A percentile compares a stretch with the other conserved stretches of the same genome.
These are phyloP conservation scores for Torulaspora franciscae DNA, from an alignment of 805 yeast species.

Conservation along the genomic window DNA sequence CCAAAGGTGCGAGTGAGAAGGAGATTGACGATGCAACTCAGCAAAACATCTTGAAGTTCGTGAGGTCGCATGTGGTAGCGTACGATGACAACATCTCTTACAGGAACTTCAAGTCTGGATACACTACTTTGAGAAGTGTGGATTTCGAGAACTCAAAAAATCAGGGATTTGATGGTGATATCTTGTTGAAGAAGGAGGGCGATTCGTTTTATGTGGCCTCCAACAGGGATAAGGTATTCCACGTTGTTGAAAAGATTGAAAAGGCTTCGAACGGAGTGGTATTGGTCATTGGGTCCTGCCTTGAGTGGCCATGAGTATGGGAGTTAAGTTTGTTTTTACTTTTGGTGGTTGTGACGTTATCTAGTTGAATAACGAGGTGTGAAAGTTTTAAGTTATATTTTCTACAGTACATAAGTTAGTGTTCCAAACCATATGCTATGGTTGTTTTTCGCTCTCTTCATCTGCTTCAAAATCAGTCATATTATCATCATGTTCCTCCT, in stretches of 20 bases:
- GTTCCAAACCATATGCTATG: background rate
- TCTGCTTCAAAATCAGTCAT: conserved; percentile 7
- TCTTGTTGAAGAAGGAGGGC: conserved; percentile 38
- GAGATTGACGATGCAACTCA: conserved; percentile 47
- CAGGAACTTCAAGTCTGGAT: conserved; percentile 4
- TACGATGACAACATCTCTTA: conserved; percentile 15
- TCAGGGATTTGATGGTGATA: conserved; percentile 35
- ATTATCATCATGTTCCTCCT: conserved; percentile 6
- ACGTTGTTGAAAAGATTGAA: conserved; percentile 35
- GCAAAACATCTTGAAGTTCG: conserved; percentile 52
- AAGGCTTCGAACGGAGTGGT: conserved; percentile 45
- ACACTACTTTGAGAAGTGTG: conserved; percentile 14
- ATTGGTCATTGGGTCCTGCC: conserved; percentile 37
- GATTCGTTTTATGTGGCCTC: conserved; percentile 37
- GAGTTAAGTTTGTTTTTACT: background rate
- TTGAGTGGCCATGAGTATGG: conserved; percentile 34
- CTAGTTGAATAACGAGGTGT: background rate
- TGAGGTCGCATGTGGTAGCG: conserved; percentile 56
- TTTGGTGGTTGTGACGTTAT: background rate
- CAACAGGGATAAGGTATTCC: conserved; percentile 34
- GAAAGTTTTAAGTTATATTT: background rate
- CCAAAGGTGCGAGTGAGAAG: conserved; percentile 31
- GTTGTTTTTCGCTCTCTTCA: background rate
- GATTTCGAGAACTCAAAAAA: conserved; percentile 6
- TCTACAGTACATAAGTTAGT: background rate